phyloP scores from a whole-genome alignment of 1,284 basidiomycete species.

The Dichomitus squalens region DNA sequence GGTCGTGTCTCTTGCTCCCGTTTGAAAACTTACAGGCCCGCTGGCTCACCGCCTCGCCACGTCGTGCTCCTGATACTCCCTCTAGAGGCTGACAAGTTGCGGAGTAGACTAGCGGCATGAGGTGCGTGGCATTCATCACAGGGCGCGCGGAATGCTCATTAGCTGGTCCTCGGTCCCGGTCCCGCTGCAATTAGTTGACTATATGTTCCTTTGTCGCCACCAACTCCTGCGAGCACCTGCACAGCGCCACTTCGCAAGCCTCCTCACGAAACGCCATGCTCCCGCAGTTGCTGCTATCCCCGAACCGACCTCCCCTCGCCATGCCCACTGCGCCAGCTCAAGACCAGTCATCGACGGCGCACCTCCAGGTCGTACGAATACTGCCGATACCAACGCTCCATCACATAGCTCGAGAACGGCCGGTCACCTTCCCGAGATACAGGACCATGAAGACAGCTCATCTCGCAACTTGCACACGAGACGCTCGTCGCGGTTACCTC shows the following conservation, averaged over 20 bases:
- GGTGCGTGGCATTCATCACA: slow-evolving; percentile 24
- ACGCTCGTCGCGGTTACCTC: not conserved
- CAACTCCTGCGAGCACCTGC: slow-evolving; percentile 33
- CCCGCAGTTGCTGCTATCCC: not conserved
- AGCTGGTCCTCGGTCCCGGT: not conserved
- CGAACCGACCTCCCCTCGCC: not conserved
- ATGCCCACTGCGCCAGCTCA: slow-evolving; percentile 16
- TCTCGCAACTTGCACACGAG: not conserved
- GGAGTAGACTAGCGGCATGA: slow-evolving; percentile 29
- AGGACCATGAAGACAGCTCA: not conserved
- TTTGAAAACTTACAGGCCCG: slow-evolving; percentile 5
- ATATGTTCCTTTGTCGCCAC: slow-evolving; percentile 39
- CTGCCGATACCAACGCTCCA: not conserved
- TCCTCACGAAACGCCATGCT: slow-evolving; percentile 14
- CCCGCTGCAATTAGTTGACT: slow-evolving; percentile 29
- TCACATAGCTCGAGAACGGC: not conserved
- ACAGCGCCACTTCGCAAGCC: slow-evolving; percentile 24
- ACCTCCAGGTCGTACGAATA: not conserved
- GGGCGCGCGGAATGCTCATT: not conserved
- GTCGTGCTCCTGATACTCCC: not conserved
- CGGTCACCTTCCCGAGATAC: not conserved
- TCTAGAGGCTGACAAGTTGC: slow-evolving; percentile 6
- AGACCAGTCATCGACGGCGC: not conserved
- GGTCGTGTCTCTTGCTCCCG: not conserved
- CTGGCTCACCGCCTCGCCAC: not conserved